These are phyloP conservation scores for Amanita pseudoporphyria DNA, from an alignment of 768 basidiomycete genomes.

Conservation along the genomic window DNA sequence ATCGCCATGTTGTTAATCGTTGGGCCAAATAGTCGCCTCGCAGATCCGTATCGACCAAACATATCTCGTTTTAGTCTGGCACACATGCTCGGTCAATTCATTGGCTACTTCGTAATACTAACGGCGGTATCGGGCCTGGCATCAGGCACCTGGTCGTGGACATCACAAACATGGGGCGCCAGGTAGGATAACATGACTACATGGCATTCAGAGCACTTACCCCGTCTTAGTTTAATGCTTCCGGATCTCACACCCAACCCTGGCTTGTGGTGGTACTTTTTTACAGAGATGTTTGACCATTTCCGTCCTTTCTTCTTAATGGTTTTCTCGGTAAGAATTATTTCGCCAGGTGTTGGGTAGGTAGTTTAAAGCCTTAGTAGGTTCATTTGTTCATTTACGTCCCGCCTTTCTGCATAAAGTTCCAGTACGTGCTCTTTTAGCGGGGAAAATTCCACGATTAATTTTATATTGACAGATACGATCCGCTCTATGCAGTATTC, in stretches of 20 bases:
- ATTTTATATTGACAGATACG: slow-evolving; percentile 42
- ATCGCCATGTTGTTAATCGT: slow-evolving; percentile 54
- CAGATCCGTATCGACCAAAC: slow-evolving; percentile 40
- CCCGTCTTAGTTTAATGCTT: slow-evolving; percentile 51
- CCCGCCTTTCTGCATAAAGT: slow-evolving; percentile 78
- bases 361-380: slow-evolving; percentile 23
- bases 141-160: slow-evolving; percentile 58
- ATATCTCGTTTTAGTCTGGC: slow-evolving; percentile 19
- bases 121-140: slow-evolving; percentile 42
- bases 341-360: background rate
- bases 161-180: slow-evolving; percentile 76
- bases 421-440: slow-evolving; percentile 44
- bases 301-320: slow-evolving; percentile 94
- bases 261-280: slow-evolving; percentile 99
- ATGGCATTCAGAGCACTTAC: background rate
- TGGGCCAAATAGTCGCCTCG: slow-evolving; percentile 57
- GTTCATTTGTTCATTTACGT: slow-evolving; percentile 79
- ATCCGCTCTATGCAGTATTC: slow-evolving; percentile 73
- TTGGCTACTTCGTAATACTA: slow-evolving; percentile 38
- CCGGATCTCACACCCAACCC: slow-evolving; percentile 91
- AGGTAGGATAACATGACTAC: slow-evolving; percentile 37
- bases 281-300: slow-evolving; percentile 99
- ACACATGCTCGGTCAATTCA: slow-evolving; percentile 40
- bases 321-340: slow-evolving; percentile 73
- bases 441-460: background rate